These are phyloP conservation scores for Claviceps capensis DNA, from an alignment of 2,329 filamentous ascomycete species.

Conservation along the genomic window DNA sequence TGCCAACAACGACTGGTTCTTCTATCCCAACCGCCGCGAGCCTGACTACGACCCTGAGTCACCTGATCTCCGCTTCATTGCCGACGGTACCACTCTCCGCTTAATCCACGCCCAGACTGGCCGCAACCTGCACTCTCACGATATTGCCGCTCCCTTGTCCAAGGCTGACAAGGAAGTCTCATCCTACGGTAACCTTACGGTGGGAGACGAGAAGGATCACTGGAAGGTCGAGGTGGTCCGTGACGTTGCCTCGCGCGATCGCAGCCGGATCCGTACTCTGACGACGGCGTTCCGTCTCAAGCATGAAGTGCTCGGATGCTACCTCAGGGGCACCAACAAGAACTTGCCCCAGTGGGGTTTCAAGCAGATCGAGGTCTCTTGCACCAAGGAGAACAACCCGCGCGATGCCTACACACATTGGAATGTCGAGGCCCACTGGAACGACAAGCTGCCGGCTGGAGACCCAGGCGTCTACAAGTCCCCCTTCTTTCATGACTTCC, in stretches of 20 bases:
- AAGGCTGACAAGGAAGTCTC: constrained; percentile 91
- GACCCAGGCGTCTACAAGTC: constrained; percentile 91
- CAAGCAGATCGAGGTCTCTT: constrained; percentile 97
- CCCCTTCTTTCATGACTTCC: constrained; percentile 93
- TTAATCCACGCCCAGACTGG: constrained; percentile 91
- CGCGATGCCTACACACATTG: constrained; percentile 93
- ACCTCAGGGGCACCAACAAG: constrained; percentile 85
- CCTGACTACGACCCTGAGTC: constrained; percentile 57
- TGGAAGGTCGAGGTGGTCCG: constrained; percentile 87
- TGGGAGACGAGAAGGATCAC: constrained; percentile 96
- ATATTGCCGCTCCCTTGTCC: constrained; percentile 74
- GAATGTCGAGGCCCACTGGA: constrained; percentile 93
- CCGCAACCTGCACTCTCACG: constrained; percentile 91
- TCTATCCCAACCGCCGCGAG: constrained; percentile 82
- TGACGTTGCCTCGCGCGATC: constrained; percentile 77
- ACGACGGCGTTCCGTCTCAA: constrained; percentile 86
- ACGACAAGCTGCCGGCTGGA: constrained; percentile 79
- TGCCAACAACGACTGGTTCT: constrained; percentile 98
- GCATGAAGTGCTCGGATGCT: constrained; percentile 74
- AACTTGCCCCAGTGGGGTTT: constrained; percentile 99
- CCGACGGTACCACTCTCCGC: constrained; percentile 65
- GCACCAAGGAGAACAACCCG: constrained; percentile 83
- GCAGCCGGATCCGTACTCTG: constrained; percentile 73
- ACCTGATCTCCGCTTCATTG: constrained; percentile 57
- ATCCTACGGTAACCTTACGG: constrained; percentile 84